Conservation (phyloP, 371 early-diverging fungal species). For the Apophysomyces trapeziformis region DNA sequence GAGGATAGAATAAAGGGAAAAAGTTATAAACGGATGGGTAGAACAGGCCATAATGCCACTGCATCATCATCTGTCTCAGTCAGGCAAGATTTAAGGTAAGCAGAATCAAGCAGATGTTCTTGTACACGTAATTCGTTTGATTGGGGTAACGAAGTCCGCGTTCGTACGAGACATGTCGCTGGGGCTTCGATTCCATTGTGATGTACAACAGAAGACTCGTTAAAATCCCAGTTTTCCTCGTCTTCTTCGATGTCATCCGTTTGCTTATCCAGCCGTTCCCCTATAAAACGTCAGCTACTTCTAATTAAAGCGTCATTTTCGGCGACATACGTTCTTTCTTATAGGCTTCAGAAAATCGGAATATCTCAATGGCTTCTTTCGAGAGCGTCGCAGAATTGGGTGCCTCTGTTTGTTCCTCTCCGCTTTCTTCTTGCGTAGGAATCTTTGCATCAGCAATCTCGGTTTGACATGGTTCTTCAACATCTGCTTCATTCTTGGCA, state of each 20-base stretch:
- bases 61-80: conserved; percentile 1
- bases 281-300: neutral
- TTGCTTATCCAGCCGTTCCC: conserved; percentile 16
- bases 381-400: conserved; percentile 14
- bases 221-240: conserved; percentile 33
- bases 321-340: conserved; percentile 28
- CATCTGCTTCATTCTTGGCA: neutral
- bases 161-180: conserved; percentile 28
- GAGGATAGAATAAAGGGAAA: conserved; percentile 15
- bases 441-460: neutral
- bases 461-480: neutral
- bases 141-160: conserved; percentile 8
- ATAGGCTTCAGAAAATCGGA: conserved; percentile 46
- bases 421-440: neutral
- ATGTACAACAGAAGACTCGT: conserved; percentile 27
- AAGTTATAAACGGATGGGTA: conserved; percentile 37
- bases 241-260: conserved; percentile 16
- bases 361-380: conserved; percentile 44
- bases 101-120: conserved; percentile 38
- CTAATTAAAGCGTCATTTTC: too few species aligned
- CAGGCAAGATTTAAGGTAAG: conserved; percentile 26
- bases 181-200: conserved; percentile 38
- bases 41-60: conserved; percentile 40
- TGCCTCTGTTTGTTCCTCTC: neutral
- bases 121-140: conserved; percentile 17